Evolutionary conservation across 148 eudicot genomes (phyloP), one percentile per base, ranked within the genome.

Genomic region (Cornus kousa): DNA sequence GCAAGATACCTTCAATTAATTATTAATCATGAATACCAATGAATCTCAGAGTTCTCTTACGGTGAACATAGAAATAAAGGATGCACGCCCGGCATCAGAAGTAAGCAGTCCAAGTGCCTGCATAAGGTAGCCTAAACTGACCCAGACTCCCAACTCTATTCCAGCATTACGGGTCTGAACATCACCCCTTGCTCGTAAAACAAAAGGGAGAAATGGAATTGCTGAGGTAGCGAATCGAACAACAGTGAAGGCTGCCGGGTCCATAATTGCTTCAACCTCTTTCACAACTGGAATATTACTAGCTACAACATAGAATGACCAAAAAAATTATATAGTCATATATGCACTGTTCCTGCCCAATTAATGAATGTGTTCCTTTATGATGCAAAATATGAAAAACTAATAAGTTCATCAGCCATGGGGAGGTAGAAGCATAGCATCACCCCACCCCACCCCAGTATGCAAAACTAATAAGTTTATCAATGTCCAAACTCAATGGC

Each of bases 51-150:
- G 70, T 65, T 16, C 17, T 75, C 94, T 89, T 87, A 90, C 94
- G 57, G 97, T 92, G 71, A 92, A 84, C 90, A 86, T 82, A 46
- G 92, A 67, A 74, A 90, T 76, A 84, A 92, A 90, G 19, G 97
- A 87, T 71, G 94, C 92, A 78, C 92, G 92, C 43, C 92, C 97
- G 71, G 92, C 97, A 77, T 87, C 94, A 68, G 92, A 90, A 24
- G 97, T 92, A 57, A 89, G 91, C 72, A 90, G 86, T 55, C 94
- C 97, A 81, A 90, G 85, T 59, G 97, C 92, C 83, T 92, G 92
- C 78, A 86, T 75, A 65, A 89, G 87, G 81, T 92, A 92, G 39
- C 90, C 97, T 77, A 92, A 78, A 82, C 97, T 89, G 78, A 87
- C 86, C 97, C 97, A 92, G 53, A 90, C 73, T 72, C 97, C 97